These are phyloP conservation scores for Ambrosiella beaveri DNA, from an alignment of 2,329 filamentous ascomycete genomes.

Conservation along the genomic window DNA sequence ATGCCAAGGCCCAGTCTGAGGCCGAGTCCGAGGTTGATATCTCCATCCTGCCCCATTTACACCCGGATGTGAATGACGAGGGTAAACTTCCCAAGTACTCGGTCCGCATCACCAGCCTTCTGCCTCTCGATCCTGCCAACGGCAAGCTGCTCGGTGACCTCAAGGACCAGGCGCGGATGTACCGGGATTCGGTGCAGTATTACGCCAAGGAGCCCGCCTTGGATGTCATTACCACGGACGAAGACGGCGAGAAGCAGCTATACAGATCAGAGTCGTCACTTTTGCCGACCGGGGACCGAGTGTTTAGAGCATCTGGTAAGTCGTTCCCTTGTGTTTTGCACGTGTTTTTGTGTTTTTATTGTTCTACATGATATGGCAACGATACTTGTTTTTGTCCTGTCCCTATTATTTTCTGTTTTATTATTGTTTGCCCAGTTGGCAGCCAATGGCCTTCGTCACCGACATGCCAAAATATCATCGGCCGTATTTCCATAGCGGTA, in stretches of 20 bases:
- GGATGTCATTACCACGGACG: conserved; percentile 1
- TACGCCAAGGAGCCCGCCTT: conserved; percentile 1
- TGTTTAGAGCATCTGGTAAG: conserved; percentile 10
- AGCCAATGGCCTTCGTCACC: too few species aligned
- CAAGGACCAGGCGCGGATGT: conserved; percentile 11
- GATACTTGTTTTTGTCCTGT: background rate
- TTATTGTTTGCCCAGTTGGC: too few species aligned
- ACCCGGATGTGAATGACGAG: background rate
- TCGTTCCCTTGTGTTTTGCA: background rate
- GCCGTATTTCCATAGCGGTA: background rate
- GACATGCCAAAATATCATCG: background rate
- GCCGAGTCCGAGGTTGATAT: conserved; percentile 4
- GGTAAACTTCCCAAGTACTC: background rate
- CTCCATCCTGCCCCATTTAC: conserved; percentile 4
- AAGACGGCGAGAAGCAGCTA: conserved; percentile 4
- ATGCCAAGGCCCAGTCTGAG: background rate
- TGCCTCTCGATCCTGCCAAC: conserved; percentile 1
- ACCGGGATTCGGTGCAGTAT: conserved; percentile 4
- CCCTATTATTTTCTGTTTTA: too few species aligned
- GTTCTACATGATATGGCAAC: background rate
- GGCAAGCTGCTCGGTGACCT: conserved; percentile 3
- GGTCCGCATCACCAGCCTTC: conserved; percentile 1
- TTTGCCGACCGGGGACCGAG: conserved; percentile 5
- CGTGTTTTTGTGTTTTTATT: background rate
- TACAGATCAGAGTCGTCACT: background rate